These are phyloP conservation scores for Leishmania major DNA, from an alignment of 208 protist genomes.

Conservation along the genomic window DNA sequence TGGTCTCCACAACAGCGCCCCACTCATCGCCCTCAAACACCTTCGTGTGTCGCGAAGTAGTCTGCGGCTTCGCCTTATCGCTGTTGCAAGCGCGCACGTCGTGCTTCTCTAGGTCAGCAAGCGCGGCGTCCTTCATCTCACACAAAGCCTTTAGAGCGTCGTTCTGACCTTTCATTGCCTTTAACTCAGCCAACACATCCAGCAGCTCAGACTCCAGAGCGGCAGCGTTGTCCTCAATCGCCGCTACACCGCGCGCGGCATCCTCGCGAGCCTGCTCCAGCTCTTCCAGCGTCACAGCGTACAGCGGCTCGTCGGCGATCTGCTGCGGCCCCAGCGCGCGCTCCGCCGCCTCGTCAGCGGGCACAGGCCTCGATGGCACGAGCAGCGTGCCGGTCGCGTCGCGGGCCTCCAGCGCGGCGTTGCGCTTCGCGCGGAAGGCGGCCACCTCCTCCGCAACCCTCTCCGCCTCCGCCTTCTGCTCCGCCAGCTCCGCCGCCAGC, in stretches of 20 bases:
- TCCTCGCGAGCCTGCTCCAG: conserved; percentile 9
- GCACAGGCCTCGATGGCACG: conserved; percentile 14
- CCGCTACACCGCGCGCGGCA: conserved; percentile 3
- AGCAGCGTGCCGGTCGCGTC: conserved; percentile 32
- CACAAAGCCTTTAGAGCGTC: conserved; percentile 7
- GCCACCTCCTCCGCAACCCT: neutral
- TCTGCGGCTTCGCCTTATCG: conserved; percentile 11
- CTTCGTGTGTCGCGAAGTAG: neutral
- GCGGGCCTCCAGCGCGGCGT: conserved; percentile 29
- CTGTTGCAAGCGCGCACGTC: conserved; percentile 26
- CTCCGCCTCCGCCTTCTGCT: conserved; percentile 12
- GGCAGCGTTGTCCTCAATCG: conserved; percentile 1
- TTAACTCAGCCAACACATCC: conserved; percentile 32
- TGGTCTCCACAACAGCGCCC: neutral
- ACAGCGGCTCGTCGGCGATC: conserved; percentile 24
- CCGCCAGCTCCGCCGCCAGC: conserved; percentile 17
- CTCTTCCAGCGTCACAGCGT: conserved; percentile 28
- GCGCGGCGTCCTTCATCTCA: no score
- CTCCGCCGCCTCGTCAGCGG: conserved; percentile 20
- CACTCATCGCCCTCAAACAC: conserved; percentile 40
- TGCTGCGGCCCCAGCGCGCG: conserved; percentile 12
- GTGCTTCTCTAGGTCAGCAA: conserved; percentile 25
- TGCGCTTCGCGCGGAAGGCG: conserved; percentile 22
- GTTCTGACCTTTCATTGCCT: conserved; percentile 27
- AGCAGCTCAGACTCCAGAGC: conserved; percentile 23